Evolutionary conservation across 2,329 filamentous ascomycete species (phyloP).

Genomic region (Ceratocystis smalleyi): DNA sequence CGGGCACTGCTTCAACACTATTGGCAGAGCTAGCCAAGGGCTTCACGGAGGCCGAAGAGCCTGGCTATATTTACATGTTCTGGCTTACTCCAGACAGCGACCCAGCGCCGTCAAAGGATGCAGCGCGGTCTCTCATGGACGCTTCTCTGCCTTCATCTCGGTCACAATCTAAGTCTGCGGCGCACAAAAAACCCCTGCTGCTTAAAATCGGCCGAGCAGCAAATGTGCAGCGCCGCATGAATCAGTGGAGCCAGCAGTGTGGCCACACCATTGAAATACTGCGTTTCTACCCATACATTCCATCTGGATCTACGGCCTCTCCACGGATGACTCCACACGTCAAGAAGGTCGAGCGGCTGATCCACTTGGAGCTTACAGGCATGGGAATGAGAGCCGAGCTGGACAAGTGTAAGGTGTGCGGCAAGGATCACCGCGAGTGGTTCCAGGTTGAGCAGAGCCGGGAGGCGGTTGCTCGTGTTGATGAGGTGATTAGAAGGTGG

Average conservation of each 20-base stretch:
- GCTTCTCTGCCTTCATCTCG: constrained; percentile 23
- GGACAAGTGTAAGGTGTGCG: constrained; percentile 57
- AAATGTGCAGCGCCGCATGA: constrained; percentile 81
- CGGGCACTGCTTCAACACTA: constrained; percentile 53
- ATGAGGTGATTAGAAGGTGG: constrained; percentile 66
- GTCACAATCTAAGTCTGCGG: constrained; percentile 22
- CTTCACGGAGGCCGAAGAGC: constrained; percentile 49
- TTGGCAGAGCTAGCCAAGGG: constrained; percentile 63
- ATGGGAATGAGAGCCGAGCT: constrained; percentile 38
- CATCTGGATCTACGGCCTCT: constrained; percentile 24
- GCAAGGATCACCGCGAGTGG: constrained; percentile 82
- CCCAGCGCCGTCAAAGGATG: background rate
- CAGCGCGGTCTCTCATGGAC: constrained; percentile 10
- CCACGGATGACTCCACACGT: constrained; percentile 67
- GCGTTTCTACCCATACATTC: constrained; percentile 76
- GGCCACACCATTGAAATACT: constrained; percentile 77
- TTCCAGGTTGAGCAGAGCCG: constrained; percentile 72
- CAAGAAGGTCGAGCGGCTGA: constrained; percentile 73
- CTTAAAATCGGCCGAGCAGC: constrained; percentile 52
- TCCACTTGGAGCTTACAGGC: constrained; percentile 74
- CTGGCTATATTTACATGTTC: constrained; percentile 97
- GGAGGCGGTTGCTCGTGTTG: constrained; percentile 50
- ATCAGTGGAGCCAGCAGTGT: constrained; percentile 88
- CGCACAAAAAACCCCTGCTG: constrained; percentile 43
- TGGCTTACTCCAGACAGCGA: constrained; percentile 57